Evolutionary conservation across 176 grass and related monocot genomes (phyloP), one percentile per base, ranked within the genome.

Genomic region (Zoysia japonica): DNA sequence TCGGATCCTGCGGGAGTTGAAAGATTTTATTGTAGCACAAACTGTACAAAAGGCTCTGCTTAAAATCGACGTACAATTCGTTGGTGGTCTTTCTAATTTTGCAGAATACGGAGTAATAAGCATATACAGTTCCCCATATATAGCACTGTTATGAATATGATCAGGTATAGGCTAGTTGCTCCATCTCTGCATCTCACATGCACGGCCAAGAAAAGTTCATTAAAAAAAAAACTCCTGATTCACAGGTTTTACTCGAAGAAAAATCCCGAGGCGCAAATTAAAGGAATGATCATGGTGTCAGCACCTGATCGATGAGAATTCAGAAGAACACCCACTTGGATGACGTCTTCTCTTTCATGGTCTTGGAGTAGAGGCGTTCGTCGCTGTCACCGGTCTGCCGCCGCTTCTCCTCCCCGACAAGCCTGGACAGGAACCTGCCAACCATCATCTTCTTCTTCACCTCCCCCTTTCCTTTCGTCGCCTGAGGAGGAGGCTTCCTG

Each of bases 261-360:
- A 68, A 65, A 73, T 46, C 13, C 41, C 37, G 55, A 14, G 7
- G 64, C 76, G 43, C 16, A 9, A 44, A 37, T 46, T 17, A 74
- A 77, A 68, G 28, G 8, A 72, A 7, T 5, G 69, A 39, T 28
- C 28, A 28, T 17, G 2, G 61, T 40, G 65, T 40, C 42, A 49
- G 45, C 17, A 48, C 61, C 36, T 35, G 69, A 86, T 65, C 35
- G 65, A 47, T 40, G 10, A 51, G 38, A 43, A 44, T 75, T 74
- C 80, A 97, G 70, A 93, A 97, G 65, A 88, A 88, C 16, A 88
- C 84, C 94, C 91, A 97, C 89, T 89, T 93, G 48, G 89, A 72
- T 16, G 82, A 19, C 62, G 89, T 71, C 71, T 91, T 97, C 62
- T 97, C 94, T 72, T 93, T 93, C 91, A 91, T 93, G 81, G 91